These are phyloP conservation scores for Oldenlandia corymbosa DNA, from an alignment of 257 asterid species.

Conservation along the genomic window DNA sequence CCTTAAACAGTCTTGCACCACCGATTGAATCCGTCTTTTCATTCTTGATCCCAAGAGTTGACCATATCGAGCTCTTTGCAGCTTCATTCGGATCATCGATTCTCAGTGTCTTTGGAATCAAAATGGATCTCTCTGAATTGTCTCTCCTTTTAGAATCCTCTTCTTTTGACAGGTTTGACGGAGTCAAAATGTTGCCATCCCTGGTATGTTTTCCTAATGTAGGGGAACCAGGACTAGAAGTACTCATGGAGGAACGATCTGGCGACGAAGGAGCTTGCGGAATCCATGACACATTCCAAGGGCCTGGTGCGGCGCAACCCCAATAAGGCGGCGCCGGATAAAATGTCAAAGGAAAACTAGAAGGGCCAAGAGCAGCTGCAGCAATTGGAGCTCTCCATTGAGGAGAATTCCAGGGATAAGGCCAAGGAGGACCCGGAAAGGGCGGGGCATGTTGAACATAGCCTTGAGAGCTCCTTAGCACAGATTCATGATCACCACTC, in stretches of 20 bases:
- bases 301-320: slow-evolving; percentile 33
- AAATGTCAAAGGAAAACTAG: slow-evolving; percentile 43
- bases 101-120: slow-evolving; percentile 51
- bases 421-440: slow-evolving; percentile 24
- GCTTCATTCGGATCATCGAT: slow-evolving; percentile 62
- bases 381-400: slow-evolving; percentile 34
- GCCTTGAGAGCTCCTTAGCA: slow-evolving; percentile 2
- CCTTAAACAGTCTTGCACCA: slow-evolving; percentile 20
- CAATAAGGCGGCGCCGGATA: slow-evolving; percentile 49
- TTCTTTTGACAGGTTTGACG: slow-evolving; percentile 14
- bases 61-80: slow-evolving; percentile 66
- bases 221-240: slow-evolving; percentile 21
- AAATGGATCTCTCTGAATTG: slow-evolving; percentile 19
- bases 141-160: slow-evolving; percentile 13
- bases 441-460: slow-evolving; percentile 18
- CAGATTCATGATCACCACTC: slow-evolving; percentile 6
- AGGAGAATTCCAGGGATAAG: slow-evolving; percentile 28
- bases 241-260: slow-evolving; percentile 16
- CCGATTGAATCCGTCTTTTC: slow-evolving; percentile 12
- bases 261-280: slow-evolving; percentile 22
- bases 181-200: slow-evolving; percentile 27
- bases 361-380: slow-evolving; percentile 27
- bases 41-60: slow-evolving; percentile 31
- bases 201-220: slow-evolving; percentile 56
- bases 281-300: slow-evolving; percentile 30